A percentile compares a stretch with the other conserved stretches of the same genome.
phyloP scores from a whole-genome alignment of 306 rosid genomes.

The Ochetophila trinervis region DNA sequence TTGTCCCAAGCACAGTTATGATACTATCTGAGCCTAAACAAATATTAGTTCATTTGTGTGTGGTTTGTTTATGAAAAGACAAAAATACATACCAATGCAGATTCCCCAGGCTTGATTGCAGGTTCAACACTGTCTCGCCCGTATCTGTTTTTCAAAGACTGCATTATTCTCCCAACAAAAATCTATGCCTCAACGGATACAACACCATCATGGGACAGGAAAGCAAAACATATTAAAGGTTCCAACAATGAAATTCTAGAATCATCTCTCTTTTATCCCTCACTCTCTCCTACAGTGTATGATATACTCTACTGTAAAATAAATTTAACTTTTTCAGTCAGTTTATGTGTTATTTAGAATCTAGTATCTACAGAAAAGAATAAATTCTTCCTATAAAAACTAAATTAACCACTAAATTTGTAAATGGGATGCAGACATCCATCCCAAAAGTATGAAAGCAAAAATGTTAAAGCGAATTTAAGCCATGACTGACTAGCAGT shows the following conservation, averaged over 20 bases:
- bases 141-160: constrained; percentile 51
- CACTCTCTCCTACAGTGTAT: no score
- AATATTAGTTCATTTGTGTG: not conserved
- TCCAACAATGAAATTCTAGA: not conserved
- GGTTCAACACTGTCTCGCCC: constrained; percentile 90
- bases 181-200: not conserved
- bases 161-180: constrained; percentile 17
- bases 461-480: no score
- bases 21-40: not conserved
- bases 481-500: no score
- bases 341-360: no score
- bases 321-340: no score
- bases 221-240: not conserved
- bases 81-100: constrained; percentile 60
- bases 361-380: no score
- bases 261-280: no score
- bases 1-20: not conserved
- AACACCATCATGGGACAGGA: not conserved
- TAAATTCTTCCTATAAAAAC: no score
- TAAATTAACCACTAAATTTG: no score
- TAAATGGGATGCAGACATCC: no score
- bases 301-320: no score
- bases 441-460: no score
- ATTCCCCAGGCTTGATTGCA: constrained; percentile 84
- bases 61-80: not conserved